Evolutionary conservation across 2,329 filamentous ascomycete species (phyloP).

Genomic region (Penicillium sp.): DNA sequence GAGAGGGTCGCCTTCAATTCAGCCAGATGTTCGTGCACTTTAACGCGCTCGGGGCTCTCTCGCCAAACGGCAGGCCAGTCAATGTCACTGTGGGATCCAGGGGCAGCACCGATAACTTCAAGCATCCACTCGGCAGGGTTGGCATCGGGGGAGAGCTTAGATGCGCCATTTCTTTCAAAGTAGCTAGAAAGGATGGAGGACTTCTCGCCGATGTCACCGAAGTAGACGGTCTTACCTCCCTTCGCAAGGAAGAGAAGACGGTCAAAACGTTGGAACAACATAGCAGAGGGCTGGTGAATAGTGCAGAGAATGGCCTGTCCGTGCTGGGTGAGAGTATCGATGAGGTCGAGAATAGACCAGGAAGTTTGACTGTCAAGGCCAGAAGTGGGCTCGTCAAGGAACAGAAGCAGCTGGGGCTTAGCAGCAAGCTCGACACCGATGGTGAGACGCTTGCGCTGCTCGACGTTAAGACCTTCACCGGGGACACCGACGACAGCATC

Average conservation of each 20-base stretch:
- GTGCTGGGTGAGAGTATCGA: constrained; percentile 84
- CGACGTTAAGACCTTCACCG: constrained; percentile 69
- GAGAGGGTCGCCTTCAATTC: constrained; percentile 46
- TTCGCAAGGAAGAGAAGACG: constrained; percentile 62
- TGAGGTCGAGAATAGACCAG: constrained; percentile 83
- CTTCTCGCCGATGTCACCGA: constrained; percentile 63
- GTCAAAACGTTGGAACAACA: constrained; percentile 86
- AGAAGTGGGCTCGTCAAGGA: constrained; percentile 92
- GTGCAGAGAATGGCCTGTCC: constrained; percentile 95
- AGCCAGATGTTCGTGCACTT: constrained; percentile 58
- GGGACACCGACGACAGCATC: constrained; percentile 89
- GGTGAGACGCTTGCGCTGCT: constrained; percentile 73
- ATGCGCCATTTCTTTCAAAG: constrained; percentile 65
- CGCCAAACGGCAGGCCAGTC: constrained; percentile 66
- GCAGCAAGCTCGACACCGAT: constrained; percentile 96
- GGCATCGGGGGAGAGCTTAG: constrained; percentile 58
- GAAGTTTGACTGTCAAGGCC: constrained; percentile 91
- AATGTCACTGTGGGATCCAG: constrained; percentile 61
- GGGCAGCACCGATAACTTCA: constrained; percentile 57
- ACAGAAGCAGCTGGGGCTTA: constrained; percentile 83
- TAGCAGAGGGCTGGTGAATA: constrained; percentile 94
- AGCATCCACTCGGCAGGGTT: constrained; percentile 79
- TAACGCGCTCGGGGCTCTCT: constrained; percentile 55
- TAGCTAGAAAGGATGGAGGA: constrained; percentile 59
- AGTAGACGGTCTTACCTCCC: constrained; percentile 67